Evolutionary conservation across 1,284 basidiomycete genomes (phyloP).

Genomic region (Puccinia coronata): DNA sequence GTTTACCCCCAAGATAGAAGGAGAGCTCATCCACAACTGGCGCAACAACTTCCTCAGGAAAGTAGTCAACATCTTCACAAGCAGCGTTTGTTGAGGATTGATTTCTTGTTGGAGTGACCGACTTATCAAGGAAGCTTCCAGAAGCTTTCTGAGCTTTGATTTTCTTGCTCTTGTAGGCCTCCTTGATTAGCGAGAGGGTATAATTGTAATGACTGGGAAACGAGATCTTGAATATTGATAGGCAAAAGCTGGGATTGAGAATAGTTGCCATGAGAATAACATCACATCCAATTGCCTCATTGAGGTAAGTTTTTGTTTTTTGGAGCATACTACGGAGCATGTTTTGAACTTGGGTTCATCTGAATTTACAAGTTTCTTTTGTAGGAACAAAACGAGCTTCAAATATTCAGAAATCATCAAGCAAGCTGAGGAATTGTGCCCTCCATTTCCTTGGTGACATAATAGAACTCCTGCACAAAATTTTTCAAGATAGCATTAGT

Average conservation of each 20-base stretch:
- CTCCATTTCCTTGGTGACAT: neutral
- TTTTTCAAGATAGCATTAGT: neutral
- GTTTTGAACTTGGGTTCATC: neutral
- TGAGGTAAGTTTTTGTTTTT: neutral
- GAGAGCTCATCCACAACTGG: no score
- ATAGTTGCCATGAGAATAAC: neutral
- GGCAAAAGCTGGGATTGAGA: slow-evolving; percentile 8
- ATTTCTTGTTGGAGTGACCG: neutral
- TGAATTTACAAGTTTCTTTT: no score
- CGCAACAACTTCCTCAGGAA: no score
- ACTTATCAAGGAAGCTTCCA: no score
- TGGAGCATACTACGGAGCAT: neutral
- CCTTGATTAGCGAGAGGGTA: neutral
- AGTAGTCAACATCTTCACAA: no score
- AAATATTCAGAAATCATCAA: slow-evolving; percentile 3
- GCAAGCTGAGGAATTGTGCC: no score
- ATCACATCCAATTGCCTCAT: neutral
- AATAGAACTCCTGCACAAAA: neutral
- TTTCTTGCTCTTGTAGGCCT: neutral
- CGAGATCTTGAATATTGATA: neutral
- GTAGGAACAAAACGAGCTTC: neutral
- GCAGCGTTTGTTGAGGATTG: neutral
- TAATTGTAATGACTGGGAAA: neutral
- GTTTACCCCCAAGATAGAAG: no score
- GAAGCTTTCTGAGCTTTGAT: neutral